phyloP scores from a whole-genome alignment of 2,329 filamentous ascomycete genomes.

The Neonectria neomacrospora region DNA sequence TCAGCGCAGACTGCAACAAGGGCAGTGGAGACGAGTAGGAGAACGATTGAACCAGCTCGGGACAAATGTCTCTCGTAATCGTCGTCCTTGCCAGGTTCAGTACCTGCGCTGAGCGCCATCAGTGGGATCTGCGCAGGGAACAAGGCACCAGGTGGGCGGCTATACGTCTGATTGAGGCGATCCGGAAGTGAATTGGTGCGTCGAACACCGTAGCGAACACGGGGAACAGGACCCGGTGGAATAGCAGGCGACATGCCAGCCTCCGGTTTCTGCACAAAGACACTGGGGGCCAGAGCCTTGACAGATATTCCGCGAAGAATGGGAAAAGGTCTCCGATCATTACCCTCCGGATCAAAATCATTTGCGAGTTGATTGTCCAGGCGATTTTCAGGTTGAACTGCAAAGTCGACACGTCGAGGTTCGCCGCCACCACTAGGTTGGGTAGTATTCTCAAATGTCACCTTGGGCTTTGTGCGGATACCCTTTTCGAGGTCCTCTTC shows the following conservation, averaged over 20 bases:
- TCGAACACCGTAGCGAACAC: conserved; percentile 72
- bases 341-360: conserved; percentile 35
- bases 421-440: conserved; percentile 49
- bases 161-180: conserved; percentile 63
- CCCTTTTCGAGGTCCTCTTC: conserved; percentile 41
- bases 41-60: conserved; percentile 66
- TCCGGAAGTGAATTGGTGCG: conserved; percentile 81
- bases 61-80: conserved; percentile 62
- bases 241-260: conserved; percentile 39
- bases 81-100: conserved; percentile 45
- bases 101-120: conserved; percentile 48
- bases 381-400: conserved; percentile 46
- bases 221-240: conserved; percentile 61
- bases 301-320: conserved; percentile 69
- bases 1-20: conserved; percentile 76
- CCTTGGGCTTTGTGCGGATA: conserved; percentile 47
- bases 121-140: conserved; percentile 60
- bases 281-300: conserved; percentile 76
- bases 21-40: conserved; percentile 71
- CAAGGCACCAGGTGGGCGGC: conserved; percentile 62
- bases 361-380: conserved; percentile 44
- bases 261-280: conserved; percentile 67
- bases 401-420: conserved; percentile 70
- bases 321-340: conserved; percentile 60
- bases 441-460: conserved; percentile 40